These are phyloP conservation scores for Mucor irregularis DNA, from an alignment of 371 early-diverging fungal genomes.

Conservation along the genomic window DNA sequence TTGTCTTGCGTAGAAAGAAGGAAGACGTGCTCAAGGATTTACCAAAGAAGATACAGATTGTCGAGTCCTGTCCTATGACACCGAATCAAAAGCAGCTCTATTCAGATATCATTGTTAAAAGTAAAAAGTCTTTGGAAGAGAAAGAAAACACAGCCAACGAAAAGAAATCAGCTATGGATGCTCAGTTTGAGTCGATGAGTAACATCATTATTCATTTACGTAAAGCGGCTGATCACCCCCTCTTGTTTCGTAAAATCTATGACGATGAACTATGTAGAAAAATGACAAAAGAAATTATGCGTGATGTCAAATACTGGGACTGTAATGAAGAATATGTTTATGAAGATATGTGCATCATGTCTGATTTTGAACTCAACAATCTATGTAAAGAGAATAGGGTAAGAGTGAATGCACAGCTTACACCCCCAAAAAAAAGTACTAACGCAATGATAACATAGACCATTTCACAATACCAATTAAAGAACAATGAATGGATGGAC, in stretches of 20 bases:
- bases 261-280: conserved; percentile 49
- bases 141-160: neutral
- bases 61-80: conserved; percentile 52
- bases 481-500: conserved; percentile 69
- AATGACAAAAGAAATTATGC: conserved; percentile 69
- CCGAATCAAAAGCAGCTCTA: conserved; percentile 45
- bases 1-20: conserved; percentile 77
- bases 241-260: conserved; percentile 74
- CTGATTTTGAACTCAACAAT: conserved; percentile 82
- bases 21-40: conserved; percentile 68
- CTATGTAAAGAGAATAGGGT: conserved; percentile 68
- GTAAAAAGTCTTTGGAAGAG: conserved; percentile 28
- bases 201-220: conserved; percentile 82
- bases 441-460: conserved; percentile 22
- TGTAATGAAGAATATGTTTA: conserved; percentile 71
- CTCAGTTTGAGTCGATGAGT: conserved; percentile 39
- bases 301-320: conserved; percentile 59
- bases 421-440: neutral
- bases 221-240: conserved; percentile 86
- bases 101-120: conserved; percentile 38
- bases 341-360: conserved; percentile 86
- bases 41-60: conserved; percentile 58
- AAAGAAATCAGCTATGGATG: conserved; percentile 12
- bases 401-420: no score
- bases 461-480: conserved; percentile 54